Percentiles rank a stretch among this genome's conserved stretches.
Conservation (phyloP, 352 stramenopile species). For the Aphanomyces astaci region DNA sequence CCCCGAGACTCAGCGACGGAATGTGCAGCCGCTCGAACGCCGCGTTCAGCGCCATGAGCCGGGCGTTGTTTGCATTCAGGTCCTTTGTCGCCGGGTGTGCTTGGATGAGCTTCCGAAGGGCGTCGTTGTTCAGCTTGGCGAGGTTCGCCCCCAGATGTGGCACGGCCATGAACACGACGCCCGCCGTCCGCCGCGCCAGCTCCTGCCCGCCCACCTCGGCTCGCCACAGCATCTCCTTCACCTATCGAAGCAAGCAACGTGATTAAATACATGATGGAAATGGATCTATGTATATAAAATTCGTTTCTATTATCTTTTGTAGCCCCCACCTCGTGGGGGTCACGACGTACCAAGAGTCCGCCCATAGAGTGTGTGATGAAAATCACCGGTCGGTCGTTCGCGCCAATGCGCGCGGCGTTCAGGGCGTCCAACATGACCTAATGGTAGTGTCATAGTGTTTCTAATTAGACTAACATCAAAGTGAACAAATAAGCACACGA, state of each 20-base stretch:
- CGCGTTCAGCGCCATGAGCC: conserved; percentile 57
- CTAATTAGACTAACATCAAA: too few relatives aligned
- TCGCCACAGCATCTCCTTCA: conserved; percentile 72
- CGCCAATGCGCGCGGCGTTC: conserved; percentile 58
- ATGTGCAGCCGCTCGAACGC: conserved; percentile 55
- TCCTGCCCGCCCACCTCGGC: neutral
- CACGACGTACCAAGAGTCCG: conserved; percentile 46
- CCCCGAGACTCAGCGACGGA: conserved; percentile 63
- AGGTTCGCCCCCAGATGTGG: conserved; percentile 79
- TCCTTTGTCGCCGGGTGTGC: conserved; percentile 69
- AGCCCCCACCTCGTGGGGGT: neutral
- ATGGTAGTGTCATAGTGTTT: neutral
- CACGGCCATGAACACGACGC: conserved; percentile 72
- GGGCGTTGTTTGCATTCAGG: conserved; percentile 38
- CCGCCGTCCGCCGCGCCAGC: conserved; percentile 40
- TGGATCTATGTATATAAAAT: too few relatives aligned
- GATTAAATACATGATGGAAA: too few relatives aligned
- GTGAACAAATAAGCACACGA: too few relatives aligned
- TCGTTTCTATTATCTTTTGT: neutral
- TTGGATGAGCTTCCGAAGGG: conserved; percentile 60
- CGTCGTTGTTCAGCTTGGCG: conserved; percentile 49
- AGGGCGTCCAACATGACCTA: conserved; percentile 61
- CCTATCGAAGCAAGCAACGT: too few relatives aligned
- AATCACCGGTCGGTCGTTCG: conserved; percentile 41
- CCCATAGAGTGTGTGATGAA: conserved; percentile 87